Evolutionary conservation across 805 yeast genomes (phyloP), one percentile per base, ranked within the genome.

Genomic region (Saccharomycopsis amapae): DNA sequence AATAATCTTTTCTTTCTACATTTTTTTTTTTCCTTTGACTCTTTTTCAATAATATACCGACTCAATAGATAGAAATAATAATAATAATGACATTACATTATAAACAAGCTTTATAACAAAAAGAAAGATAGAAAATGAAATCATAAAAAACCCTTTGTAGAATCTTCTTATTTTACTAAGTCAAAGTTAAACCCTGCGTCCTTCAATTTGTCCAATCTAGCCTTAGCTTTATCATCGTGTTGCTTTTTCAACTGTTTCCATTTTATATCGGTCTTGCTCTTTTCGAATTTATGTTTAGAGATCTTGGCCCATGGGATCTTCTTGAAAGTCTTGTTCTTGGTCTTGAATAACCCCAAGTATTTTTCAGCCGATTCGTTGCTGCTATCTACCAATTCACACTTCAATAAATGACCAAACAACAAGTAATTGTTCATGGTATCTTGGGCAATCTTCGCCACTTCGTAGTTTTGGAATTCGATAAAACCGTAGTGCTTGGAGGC

Each of bases 361-460:
- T 45, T 31, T 30, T 47, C 33, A 22, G 26, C 24, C 17, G 32
- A 28, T 25, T 38, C 38, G 19, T 37, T 42, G 19, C 20, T 28
- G 70, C 75, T 71, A 55, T 78, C 74, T 9, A 76, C 71, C 40
- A 74, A 62, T 49, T 75, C 68, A 31, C 84, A 89, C 64, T 85
- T 81, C 56, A 93, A 68, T 51, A 89, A 75, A 63, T 90, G 97
- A 5, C 94, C 94, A 67, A 85, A 80, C 38, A 93, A 61, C 52
- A 93, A 72, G 58, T 93, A 93, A 66, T 93, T 93, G 65, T 93
- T 81, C 98, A 93, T 93, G 38, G 97, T 81, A 54, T 93, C 97
- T 51, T 84, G 85, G 2, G 96, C 98, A 51, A 88, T 72, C 55
- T 78, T 74, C 38, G 97, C 97, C 46, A 84, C 94, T 40, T 80